Conservation (phyloP, 352 stramenopile species). For the Pythium volutum region DNA sequence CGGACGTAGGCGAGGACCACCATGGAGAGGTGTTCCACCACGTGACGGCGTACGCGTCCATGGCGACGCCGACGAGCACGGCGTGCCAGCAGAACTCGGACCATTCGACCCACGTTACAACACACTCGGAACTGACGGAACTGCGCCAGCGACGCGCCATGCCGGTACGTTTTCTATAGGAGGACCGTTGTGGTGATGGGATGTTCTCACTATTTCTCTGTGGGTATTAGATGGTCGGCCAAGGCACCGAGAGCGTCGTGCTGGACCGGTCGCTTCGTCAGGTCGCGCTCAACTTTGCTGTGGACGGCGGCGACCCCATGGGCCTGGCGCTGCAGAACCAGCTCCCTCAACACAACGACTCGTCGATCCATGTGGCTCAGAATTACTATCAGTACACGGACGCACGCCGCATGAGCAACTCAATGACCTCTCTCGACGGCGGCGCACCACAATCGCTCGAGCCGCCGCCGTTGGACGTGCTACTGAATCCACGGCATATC, state of each 20-base stretch:
- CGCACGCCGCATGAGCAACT: constrained; percentile 21
- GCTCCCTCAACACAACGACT: constrained; percentile 27
- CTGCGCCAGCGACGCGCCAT: constrained; percentile 9
- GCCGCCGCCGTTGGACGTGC: constrained; percentile 51
- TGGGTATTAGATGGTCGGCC: constrained; percentile 19
- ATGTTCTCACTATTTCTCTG: too few relatives aligned
- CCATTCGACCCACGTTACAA: not conserved
- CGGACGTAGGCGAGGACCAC: not conserved
- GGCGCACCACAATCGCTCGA: constrained; percentile 27
- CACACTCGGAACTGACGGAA: not conserved
- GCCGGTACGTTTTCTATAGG: constrained; percentile 6
- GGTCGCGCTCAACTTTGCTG: constrained; percentile 40
- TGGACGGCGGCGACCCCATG: constrained; percentile 9
- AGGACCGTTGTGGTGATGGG: too few relatives aligned
- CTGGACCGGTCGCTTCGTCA: constrained; percentile 62
- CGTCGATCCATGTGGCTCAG: constrained; percentile 17
- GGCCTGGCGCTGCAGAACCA: not conserved
- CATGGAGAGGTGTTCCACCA: constrained; percentile 43
- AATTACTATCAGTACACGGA: constrained; percentile 24
- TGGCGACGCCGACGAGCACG: constrained; percentile 37
- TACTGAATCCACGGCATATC: constrained; percentile 67
- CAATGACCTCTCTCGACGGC: constrained; percentile 24
- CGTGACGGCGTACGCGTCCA: constrained; percentile 46
- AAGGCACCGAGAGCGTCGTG: constrained; percentile 42
- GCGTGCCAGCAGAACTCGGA: not conserved